Conservation (phyloP, 768 basidiomycete species). For the Panellus pusillus region DNA sequence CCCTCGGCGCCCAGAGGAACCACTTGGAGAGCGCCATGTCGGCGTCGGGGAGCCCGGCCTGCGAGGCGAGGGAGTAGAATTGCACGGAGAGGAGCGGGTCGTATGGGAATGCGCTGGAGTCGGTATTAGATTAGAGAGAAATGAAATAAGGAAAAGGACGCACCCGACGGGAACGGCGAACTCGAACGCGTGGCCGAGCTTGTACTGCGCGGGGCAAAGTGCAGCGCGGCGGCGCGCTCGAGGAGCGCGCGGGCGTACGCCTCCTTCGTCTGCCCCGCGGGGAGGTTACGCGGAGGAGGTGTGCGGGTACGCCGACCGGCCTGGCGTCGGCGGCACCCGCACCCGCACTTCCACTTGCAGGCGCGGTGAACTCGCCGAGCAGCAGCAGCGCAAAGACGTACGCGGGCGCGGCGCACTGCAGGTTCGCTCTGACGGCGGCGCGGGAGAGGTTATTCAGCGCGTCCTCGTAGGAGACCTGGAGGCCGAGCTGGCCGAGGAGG, state of each 20-base stretch:
- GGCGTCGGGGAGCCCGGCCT: constrained; percentile 87
- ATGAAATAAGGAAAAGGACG: background rate
- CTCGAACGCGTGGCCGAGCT: constrained; percentile 90
- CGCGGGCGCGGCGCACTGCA: constrained; percentile 83
- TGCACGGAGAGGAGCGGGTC: constrained; percentile 89
- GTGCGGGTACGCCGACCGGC: too few species aligned
- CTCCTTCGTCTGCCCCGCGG: constrained; percentile 45
- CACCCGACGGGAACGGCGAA: constrained; percentile 70
- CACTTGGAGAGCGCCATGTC: constrained; percentile 98
- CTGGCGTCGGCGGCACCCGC: constrained; percentile 36
- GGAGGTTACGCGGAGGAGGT: constrained; percentile 51
- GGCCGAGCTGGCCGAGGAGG: constrained; percentile 81
- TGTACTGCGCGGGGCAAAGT: constrained; percentile 87
- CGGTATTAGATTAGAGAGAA: background rate
- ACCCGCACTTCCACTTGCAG: constrained; percentile 29
- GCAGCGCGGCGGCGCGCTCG: constrained; percentile 82
- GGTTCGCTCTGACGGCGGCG: constrained; percentile 72
- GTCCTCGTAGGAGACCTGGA: constrained; percentile 48
- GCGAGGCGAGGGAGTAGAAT: constrained; percentile 81
- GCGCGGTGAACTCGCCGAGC: constrained; percentile 74
- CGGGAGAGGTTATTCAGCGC: constrained; percentile 75
- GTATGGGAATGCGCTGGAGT: constrained; percentile 55
- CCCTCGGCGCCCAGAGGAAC: constrained; percentile 85
- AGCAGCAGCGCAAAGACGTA: constrained; percentile 89
- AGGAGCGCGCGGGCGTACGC: constrained; percentile 75